Evolutionary conservation across 129 eudicot species (phyloP), one percentile per base, ranked within the genome.

Genomic region (Ambrosia artemisiifolia): DNA sequence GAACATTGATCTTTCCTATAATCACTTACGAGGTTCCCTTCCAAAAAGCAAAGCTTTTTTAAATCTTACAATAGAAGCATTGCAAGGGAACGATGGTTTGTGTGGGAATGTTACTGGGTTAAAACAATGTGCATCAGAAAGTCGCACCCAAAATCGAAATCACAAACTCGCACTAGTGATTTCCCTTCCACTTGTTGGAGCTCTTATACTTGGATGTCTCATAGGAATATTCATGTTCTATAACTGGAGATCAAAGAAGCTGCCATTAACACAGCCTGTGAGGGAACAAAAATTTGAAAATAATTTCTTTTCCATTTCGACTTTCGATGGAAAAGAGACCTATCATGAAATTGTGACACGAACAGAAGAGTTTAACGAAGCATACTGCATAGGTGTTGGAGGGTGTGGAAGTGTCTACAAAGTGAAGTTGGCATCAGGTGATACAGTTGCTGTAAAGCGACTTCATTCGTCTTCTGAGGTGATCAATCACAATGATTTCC

Each of bases 321-420:
- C 56, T 14, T 72, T 59, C 63, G 36, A 72, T 60, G 76, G 76
- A 30, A 72, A 28, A 24, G 57, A 62, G 34, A 62, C 70, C 2
- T 80, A 73, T 34, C 4, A 47, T 3, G 67, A 68, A 51, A 74
- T 80, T 70, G 1, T 73, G 11, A 30, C 51, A 13, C 75, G 47
- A 8, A 80, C 83, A 2, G 47, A 73, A 5, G 66, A 66, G 14
- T 79, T 79, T 48, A 75, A 73, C 14, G 64, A 28, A n/a, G 72
- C 46, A 19, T 74, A 67, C 48, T 67, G 79, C 71, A 79, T 79
- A 2, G 80, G 83, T 5, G 35, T 17, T 18, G 83, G 83, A 6
- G 83, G 71, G 3, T 61, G 11, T 36, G 83, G 79, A 73, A 67
- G 79, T 3, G 83, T 80, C 4, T 80, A 73, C 60, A 80, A 67